phyloP scores from a whole-genome alignment of 208 protist genomes.

The Balamuthia mandrillaris region DNA sequence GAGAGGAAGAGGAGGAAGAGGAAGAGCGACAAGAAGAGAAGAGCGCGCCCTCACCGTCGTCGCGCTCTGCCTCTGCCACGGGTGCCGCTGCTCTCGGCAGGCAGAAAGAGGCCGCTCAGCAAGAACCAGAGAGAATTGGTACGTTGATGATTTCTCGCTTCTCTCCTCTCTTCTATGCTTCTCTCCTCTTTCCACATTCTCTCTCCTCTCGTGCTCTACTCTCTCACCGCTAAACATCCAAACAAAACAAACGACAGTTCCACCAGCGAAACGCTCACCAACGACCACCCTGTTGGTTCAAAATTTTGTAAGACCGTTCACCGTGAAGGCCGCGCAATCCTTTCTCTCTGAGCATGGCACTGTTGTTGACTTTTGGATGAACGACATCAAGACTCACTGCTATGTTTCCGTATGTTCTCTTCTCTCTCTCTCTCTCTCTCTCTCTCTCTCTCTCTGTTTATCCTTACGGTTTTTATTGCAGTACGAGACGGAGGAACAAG shows the following conservation, averaged over 20 bases:
- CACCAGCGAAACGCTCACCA: not conserved
- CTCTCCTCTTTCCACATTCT: not conserved
- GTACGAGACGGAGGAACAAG: slow-evolving; percentile 32
- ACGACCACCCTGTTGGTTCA: slow-evolving; percentile 39
- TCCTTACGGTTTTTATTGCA: not conserved
- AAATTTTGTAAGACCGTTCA: slow-evolving; percentile 43
- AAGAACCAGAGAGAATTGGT: too few species aligned
- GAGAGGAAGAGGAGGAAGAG: too few species aligned
- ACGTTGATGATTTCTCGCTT: not conserved
- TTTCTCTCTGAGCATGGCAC: slow-evolving; percentile 19
- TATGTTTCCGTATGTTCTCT: slow-evolving; percentile 15
- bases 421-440: too few species aligned
- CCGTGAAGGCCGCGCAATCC: slow-evolving; percentile 27
- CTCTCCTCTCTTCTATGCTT: not conserved
- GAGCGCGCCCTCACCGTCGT: too few species aligned
- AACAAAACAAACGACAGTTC: too few species aligned
- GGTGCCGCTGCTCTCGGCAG: too few species aligned
- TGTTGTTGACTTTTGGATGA: slow-evolving; percentile 33
- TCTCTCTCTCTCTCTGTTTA: not conserved
- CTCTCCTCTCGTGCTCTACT: not conserved
- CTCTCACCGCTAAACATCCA: too few species aligned
- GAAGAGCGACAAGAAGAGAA: too few species aligned
- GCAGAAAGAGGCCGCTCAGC: too few species aligned
- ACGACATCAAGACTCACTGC: slow-evolving; percentile 42
- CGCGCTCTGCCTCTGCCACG: too few species aligned